Evolutionary conservation across 345 rosid genomes (phyloP).

Genomic region (Dovyalis caffra): DNA sequence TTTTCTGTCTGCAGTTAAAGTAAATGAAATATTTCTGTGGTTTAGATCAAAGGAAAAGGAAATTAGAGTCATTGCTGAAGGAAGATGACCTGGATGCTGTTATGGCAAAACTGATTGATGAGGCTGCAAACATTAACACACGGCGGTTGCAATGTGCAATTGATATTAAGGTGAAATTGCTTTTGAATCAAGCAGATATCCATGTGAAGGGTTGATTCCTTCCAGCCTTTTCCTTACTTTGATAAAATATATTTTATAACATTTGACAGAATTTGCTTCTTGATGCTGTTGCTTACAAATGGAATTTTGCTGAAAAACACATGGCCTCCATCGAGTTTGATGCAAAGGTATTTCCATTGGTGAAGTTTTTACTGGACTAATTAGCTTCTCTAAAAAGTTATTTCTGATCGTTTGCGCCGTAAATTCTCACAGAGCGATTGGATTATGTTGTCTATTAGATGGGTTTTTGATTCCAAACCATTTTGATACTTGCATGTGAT

Average conservation of each 20-base stretch:
- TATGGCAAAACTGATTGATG: constrained; percentile 59
- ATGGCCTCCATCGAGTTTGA: constrained; percentile 75
- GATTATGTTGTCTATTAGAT: too few species aligned
- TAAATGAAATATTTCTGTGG: background rate
- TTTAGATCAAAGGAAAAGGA: constrained; percentile 63
- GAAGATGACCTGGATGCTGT: constrained; percentile 61
- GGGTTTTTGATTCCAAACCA: too few species aligned
- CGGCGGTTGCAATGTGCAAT: constrained; percentile 51
- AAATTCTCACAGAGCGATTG: too few species aligned
- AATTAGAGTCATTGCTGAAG: constrained; percentile 56
- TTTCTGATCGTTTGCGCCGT: background rate
- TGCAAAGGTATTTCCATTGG: constrained; percentile 51
- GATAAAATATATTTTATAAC: background rate
- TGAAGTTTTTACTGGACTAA: background rate
- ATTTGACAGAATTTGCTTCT: constrained; percentile 52
- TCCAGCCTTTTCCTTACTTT: background rate
- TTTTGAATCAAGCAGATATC: constrained; percentile 6
- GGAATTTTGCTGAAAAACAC: constrained; percentile 59
- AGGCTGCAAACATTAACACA: constrained; percentile 49
- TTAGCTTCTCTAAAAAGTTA: background rate
- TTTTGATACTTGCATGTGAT: too few species aligned
- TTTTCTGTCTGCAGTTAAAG: background rate
- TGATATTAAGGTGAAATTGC: constrained; percentile 50
- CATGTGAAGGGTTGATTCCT: background rate
- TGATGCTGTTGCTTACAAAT: constrained; percentile 54